Evolutionary conservation across 179 eudicot species (phyloP).

Genomic region (Pouteria campechiana): DNA sequence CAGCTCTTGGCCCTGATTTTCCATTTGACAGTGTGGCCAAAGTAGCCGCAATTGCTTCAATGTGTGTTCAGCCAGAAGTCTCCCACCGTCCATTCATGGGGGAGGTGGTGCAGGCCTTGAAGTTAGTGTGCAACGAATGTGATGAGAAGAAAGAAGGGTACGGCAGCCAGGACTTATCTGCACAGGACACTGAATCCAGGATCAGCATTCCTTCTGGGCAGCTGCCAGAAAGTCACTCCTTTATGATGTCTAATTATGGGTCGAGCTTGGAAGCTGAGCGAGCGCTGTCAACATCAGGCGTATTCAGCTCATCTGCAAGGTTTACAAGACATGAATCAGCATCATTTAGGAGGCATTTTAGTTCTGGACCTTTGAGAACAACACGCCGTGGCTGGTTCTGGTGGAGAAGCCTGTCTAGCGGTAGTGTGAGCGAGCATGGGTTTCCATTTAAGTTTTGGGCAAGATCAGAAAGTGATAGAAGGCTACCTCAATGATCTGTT

Average conservation of each 20-base stretch:
- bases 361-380: conserved; percentile 57
- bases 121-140: conserved; percentile 61
- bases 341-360: conserved; percentile 49
- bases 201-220: conserved; percentile 20
- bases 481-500: too few species aligned
- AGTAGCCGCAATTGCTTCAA: conserved; percentile 92
- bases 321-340: conserved; percentile 21
- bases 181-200: conserved; percentile 28
- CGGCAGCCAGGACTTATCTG: conserved; percentile 36
- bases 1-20: conserved; percentile 36
- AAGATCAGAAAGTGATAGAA: too few species aligned
- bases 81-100: conserved; percentile 97
- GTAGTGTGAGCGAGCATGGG: conserved; percentile 63
- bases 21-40: conserved; percentile 60
- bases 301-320: conserved; percentile 22
- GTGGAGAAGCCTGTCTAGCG: conserved; percentile 52
- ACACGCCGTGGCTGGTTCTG: conserved; percentile 28
- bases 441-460: conserved; percentile 39
- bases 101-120: conserved; percentile 93
- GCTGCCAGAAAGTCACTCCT: conserved; percentile 15
- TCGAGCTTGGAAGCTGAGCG: conserved; percentile 41
- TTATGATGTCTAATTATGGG: conserved; percentile 26
- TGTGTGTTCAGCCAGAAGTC: conserved; percentile 95
- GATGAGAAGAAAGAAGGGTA: conserved; percentile 34
- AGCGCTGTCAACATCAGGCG: conserved; percentile 43